Percentiles rank a stretch among this genome's conserved stretches.
phyloP scores from a whole-genome alignment of 2,329 filamentous ascomycete species.

The Huntiella abstrusa region DNA sequence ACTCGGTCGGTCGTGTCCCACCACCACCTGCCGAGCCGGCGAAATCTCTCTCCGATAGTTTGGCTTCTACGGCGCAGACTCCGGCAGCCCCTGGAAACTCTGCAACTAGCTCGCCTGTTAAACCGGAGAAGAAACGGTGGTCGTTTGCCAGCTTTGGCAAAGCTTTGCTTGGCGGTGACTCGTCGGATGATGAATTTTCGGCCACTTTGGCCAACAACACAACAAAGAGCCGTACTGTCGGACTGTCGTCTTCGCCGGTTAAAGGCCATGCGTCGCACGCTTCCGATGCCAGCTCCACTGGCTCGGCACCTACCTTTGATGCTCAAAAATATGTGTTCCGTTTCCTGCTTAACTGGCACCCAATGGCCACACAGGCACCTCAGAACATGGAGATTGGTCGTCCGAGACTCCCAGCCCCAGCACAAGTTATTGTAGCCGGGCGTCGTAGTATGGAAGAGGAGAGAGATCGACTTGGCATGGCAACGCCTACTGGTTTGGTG shows the following conservation, averaged over 20 bases:
- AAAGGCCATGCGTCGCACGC: slow-evolving; percentile 19
- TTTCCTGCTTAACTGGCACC: slow-evolving; percentile 51
- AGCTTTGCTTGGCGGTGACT: slow-evolving; percentile 24
- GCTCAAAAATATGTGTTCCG: slow-evolving; percentile 49
- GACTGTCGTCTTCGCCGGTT: slow-evolving; percentile 19
- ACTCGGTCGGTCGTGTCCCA: slow-evolving; percentile 22
- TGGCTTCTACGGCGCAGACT: not conserved
- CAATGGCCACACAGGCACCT: slow-evolving; percentile 15
- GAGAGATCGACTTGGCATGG: no score
- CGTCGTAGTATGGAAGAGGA: slow-evolving; percentile 19
- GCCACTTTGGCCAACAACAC: not conserved
- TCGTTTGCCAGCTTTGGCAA: slow-evolving; percentile 44
- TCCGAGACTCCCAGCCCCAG: slow-evolving; percentile 50
- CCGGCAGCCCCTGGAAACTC: not conserved
- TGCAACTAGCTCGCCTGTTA: not conserved
- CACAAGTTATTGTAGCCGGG: slow-evolving; percentile 41
- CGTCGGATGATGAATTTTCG: slow-evolving; percentile 14
- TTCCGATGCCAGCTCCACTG: slow-evolving; percentile 34
- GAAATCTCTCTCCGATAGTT: slow-evolving; percentile 12
- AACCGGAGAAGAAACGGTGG: slow-evolving; percentile 39
- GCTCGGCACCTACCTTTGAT: slow-evolving; percentile 35
- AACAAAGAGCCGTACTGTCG: slow-evolving; percentile 2
- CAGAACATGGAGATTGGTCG: slow-evolving; percentile 38
- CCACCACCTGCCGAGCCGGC: slow-evolving; percentile 14
- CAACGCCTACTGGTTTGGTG: slow-evolving; percentile 22